phyloP scores from a whole-genome alignment of 768 basidiomycete species.

The Clavaria fumosa region DNA sequence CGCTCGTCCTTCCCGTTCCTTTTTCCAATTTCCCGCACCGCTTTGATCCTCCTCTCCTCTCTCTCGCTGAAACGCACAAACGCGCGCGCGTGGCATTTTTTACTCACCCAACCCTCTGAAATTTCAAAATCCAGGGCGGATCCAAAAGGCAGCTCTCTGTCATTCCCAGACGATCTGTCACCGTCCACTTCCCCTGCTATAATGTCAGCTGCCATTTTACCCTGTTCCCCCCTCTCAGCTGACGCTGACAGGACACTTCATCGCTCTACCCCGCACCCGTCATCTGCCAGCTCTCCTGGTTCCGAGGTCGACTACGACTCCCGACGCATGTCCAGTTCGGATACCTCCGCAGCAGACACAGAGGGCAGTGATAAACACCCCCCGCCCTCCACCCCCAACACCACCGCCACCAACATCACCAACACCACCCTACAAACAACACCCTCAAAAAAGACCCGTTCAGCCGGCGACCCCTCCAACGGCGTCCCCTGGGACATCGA shows the following conservation, averaged over 20 bases:
- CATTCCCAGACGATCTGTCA: conserved; percentile 32
- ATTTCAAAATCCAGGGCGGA: conserved; percentile 24
- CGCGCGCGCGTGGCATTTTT: too few relatives aligned
- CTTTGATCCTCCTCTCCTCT: conserved; percentile 11
- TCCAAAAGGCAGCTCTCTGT: conserved; percentile 25
- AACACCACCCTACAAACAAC: too few relatives aligned
- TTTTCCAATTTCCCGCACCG: conserved; percentile 8
- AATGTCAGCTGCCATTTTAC: too few relatives aligned
- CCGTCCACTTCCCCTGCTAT: conserved; percentile 30
- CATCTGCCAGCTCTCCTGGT: conserved; percentile 8
- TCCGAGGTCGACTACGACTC: conserved; percentile 38
- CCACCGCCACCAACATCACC: too few relatives aligned
- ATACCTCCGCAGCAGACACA: conserved; percentile 50
- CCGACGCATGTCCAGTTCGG: conserved; percentile 69
- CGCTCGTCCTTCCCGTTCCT: conserved; percentile 11
- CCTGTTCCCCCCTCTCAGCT: too few relatives aligned
- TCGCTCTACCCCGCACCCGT: conserved; percentile 1
- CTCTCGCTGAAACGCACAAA: too few relatives aligned
- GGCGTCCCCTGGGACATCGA: conserved; percentile 28
- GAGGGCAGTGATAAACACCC: conserved; percentile 51
- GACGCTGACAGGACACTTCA: conserved; percentile 6
- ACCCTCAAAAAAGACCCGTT: conserved; percentile 35
- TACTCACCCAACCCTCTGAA: too few relatives aligned
- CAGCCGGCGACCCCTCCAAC: conserved; percentile 26
- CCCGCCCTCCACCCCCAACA: too few relatives aligned